Percentiles rank a stretch among this genome's conserved stretches.
Conservation (phyloP, 768 basidiomycete species). For the Gymnopilus dilepis region DNA sequence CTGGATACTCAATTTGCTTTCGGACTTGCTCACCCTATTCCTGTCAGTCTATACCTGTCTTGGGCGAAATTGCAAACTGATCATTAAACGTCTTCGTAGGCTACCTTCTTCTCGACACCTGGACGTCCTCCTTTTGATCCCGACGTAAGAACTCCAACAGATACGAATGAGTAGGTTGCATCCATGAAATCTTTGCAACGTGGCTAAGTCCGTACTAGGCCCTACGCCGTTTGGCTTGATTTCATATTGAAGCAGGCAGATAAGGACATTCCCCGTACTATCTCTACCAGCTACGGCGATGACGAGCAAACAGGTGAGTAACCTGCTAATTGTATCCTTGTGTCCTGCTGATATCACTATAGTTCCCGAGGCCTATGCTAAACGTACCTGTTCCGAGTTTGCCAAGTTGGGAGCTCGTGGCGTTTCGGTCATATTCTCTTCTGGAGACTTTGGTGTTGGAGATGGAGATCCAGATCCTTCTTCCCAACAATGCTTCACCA, state of each 20-base stretch:
- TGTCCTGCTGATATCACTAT: slow-evolving; percentile 2
- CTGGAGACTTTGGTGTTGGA: slow-evolving; percentile 74
- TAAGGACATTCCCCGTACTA: slow-evolving; percentile 56
- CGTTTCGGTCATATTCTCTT: slow-evolving; percentile 65
- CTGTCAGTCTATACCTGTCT: too few relatives aligned
- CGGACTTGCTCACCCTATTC: slow-evolving; percentile 54
- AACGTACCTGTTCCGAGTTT: slow-evolving; percentile 62
- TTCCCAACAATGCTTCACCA: slow-evolving; percentile 59
- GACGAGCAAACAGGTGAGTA: slow-evolving; percentile 68
- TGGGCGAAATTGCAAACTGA: too few relatives aligned
- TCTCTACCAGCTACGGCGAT: slow-evolving; percentile 78
- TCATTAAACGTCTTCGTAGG: slow-evolving; percentile 31
- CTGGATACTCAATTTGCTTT: slow-evolving; percentile 72
- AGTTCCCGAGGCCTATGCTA: slow-evolving; percentile 65
- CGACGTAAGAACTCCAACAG: slow-evolving; percentile 42
- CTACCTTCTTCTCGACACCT: slow-evolving; percentile 64
- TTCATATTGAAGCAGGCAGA: slow-evolving; percentile 50
- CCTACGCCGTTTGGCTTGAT: slow-evolving; percentile 60
- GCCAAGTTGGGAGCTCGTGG: slow-evolving; percentile 75
- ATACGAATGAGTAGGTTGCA: slow-evolving; percentile 42
- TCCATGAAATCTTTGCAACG: neutral
- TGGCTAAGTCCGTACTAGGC: slow-evolving; percentile 24
- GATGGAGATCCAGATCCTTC: slow-evolving; percentile 59
- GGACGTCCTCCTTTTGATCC: slow-evolving; percentile 65
- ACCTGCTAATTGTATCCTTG: neutral